A percentile compares a stretch with the other conserved stretches of the same genome.
Evolutionary conservation across 371 early-diverging fungal species (phyloP).

Genomic region (Nematocida ausubeli): DNA sequence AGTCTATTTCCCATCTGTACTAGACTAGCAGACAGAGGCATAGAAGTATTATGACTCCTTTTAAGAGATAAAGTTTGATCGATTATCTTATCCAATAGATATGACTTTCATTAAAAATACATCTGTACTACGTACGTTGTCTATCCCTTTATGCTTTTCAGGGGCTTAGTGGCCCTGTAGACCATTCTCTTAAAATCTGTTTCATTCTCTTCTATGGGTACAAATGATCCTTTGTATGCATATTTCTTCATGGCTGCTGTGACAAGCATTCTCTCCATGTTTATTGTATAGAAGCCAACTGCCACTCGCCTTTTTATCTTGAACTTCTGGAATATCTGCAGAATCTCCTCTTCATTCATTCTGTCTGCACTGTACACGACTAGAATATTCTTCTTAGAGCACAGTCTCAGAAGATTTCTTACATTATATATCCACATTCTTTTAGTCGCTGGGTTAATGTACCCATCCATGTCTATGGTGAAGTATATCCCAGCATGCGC

Average conservation of each 20-base stretch:
- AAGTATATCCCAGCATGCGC: constrained; percentile 10
- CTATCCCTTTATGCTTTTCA: not conserved
- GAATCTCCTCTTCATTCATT: constrained; percentile 1
- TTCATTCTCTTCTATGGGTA: constrained; percentile 20
- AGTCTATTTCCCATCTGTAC: too few species aligned
- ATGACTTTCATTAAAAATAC: too few species aligned
- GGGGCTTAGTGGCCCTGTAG: constrained; percentile 17
- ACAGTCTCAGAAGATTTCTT: constrained; percentile 29
- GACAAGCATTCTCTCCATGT: constrained; percentile 41
- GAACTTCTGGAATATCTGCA: constrained; percentile 24
- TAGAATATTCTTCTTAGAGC: constrained; percentile 24
- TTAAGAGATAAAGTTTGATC: too few species aligned
- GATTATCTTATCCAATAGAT: too few species aligned
- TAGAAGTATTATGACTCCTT: too few species aligned
- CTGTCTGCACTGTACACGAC: not conserved
- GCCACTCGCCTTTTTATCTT: constrained; percentile 28
- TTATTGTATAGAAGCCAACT: not conserved
- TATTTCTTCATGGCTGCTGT: constrained; percentile 44
- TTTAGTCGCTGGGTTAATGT: not conserved
- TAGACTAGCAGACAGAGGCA: too few species aligned
- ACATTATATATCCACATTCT: constrained; percentile 39
- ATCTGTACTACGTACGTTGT: too few species aligned
- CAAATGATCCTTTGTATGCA: constrained; percentile 22
- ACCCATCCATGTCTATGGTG: constrained; percentile 22
- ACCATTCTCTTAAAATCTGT: constrained; percentile 30